A percentile compares a stretch with the other conserved stretches of the same genome.
Evolutionary conservation across 2,329 filamentous ascomycete species (phyloP).

Genomic region (Aspergillus sp.): DNA sequence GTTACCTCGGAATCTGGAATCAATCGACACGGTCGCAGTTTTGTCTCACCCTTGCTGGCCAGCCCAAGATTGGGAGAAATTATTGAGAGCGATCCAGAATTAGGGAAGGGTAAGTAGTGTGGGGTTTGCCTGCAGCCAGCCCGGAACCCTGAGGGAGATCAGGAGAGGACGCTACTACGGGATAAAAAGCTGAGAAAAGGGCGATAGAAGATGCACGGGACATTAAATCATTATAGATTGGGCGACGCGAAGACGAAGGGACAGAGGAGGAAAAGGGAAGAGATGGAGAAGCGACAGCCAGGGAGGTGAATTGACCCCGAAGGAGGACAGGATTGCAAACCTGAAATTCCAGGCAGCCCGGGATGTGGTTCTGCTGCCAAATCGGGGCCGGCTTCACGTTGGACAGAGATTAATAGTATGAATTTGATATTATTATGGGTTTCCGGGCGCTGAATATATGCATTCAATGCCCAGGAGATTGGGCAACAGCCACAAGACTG

Average conservation of each 20-base stretch:
- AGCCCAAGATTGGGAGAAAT: slow-evolving; percentile 8
- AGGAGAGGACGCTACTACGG: not conserved
- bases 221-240: slow-evolving; percentile 6
- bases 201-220: not conserved
- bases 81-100: slow-evolving; percentile 11
- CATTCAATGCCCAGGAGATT: too few relatives aligned
- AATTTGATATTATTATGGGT: too few relatives aligned
- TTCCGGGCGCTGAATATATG: too few relatives aligned
- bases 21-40: not conserved
- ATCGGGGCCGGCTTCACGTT: not conserved
- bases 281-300: not conserved
- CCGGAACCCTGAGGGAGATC: slow-evolving; percentile 11
- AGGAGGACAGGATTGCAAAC: slow-evolving; percentile 2
- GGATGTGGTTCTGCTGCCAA: slow-evolving; percentile 7
- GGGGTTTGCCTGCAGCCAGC: slow-evolving; percentile 33
- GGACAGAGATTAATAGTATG: not conserved
- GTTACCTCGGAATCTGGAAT: slow-evolving; percentile 1
- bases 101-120: slow-evolving; percentile 19
- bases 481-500: too few relatives aligned
- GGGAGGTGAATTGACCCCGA: not conserved
- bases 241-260: slow-evolving; percentile 2
- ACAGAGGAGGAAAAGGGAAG: slow-evolving; percentile 5
- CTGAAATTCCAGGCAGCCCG: slow-evolving; percentile 14
- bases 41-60: slow-evolving; percentile 18
- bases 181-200: not conserved